A percentile compares a stretch with the other conserved stretches of the same genome.
Conservation (phyloP, 805 yeast species). For the Yarrowia sp. region DNA sequence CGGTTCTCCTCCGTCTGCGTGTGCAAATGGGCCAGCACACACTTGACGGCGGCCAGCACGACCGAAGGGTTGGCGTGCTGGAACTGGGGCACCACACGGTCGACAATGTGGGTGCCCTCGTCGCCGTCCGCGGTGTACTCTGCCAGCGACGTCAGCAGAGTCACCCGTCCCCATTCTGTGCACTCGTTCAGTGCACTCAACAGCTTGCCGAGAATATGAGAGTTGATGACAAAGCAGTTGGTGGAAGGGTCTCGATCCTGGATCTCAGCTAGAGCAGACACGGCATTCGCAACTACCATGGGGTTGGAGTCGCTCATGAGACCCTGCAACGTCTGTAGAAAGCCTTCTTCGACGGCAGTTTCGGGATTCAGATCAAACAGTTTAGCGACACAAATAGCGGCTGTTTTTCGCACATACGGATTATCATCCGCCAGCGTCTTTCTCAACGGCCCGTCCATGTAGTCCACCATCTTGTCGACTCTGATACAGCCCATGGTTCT, state of each 20-base stretch:
- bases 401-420: conserved; percentile 96
- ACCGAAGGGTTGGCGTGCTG: conserved; percentile 82
- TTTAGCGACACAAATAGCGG: conserved; percentile 96
- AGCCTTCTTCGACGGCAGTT: conserved; percentile 83
- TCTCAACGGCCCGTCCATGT: conserved; percentile 84
- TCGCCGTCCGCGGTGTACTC: conserved; percentile 60
- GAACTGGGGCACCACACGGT: conserved; percentile 62
- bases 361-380: conserved; percentile 80
- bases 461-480: conserved; percentile 92
- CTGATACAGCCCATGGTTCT: conserved; percentile 98
- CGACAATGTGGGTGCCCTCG: conserved; percentile 72
- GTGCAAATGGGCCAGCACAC: conserved; percentile 60
- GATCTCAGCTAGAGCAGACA: conserved; percentile 81
- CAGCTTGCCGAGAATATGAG: conserved; percentile 51
- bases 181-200: conserved; percentile 89
- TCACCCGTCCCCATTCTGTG: conserved; percentile 98
- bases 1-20: conserved; percentile 42
- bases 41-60: conserved; percentile 71
- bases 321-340: conserved; percentile 62
- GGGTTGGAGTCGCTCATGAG: conserved; percentile 87
- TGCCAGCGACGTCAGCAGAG: conserved; percentile 77
- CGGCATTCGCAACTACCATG: conserved; percentile 95
- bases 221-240: conserved; percentile 45
- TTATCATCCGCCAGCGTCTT: conserved; percentile 87
- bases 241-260: conserved; percentile 61